Evolutionary conservation across 2,329 filamentous ascomycete genomes (phyloP).

Genomic region (Pyrenophora teres): DNA sequence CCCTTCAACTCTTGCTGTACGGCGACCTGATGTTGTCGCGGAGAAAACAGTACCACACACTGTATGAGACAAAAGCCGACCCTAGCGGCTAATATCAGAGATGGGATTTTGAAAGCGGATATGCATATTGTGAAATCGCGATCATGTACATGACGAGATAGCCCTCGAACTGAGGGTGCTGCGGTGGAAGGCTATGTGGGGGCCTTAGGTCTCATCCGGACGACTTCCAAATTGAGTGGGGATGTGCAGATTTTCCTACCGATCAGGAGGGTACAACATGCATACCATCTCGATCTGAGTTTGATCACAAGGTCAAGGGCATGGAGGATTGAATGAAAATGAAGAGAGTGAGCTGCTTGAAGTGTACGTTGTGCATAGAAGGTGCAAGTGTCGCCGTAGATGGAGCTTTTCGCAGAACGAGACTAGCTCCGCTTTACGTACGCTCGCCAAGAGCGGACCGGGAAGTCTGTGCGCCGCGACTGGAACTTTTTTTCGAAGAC

Average conservation of each 20-base stretch:
- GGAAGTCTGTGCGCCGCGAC: constrained; percentile 11
- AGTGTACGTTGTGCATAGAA: not conserved
- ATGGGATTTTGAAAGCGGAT: constrained; percentile 8
- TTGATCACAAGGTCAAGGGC: constrained; percentile 6
- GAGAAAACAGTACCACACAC: not conserved
- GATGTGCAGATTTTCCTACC: constrained; percentile 8
- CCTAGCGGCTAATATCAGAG: not conserved
- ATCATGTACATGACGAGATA: not conserved
- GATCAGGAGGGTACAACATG: constrained; percentile 2
- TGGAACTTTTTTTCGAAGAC: constrained; percentile 21
- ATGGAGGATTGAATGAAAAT: not conserved
- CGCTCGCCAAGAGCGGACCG: constrained; percentile 15
- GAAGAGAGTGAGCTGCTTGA: not conserved
- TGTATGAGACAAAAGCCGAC: not conserved
- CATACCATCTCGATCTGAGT: constrained; percentile 3
- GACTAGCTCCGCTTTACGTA: constrained; percentile 7
- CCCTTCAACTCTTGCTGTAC: too few species aligned
- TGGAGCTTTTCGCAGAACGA: not conserved
- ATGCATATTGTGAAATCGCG: constrained; percentile 1
- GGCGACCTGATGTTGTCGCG: not conserved
- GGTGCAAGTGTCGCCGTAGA: not conserved
- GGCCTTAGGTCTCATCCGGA: not conserved
- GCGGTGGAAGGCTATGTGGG: constrained; percentile 2
- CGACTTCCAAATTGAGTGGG: constrained; percentile 2
- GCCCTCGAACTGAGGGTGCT: not conserved